Evolutionary conservation across 2,329 filamentous ascomycete genomes (phyloP), one percentile per base, ranked within the genome.

Genomic region (Fusarium bactridioides): DNA sequence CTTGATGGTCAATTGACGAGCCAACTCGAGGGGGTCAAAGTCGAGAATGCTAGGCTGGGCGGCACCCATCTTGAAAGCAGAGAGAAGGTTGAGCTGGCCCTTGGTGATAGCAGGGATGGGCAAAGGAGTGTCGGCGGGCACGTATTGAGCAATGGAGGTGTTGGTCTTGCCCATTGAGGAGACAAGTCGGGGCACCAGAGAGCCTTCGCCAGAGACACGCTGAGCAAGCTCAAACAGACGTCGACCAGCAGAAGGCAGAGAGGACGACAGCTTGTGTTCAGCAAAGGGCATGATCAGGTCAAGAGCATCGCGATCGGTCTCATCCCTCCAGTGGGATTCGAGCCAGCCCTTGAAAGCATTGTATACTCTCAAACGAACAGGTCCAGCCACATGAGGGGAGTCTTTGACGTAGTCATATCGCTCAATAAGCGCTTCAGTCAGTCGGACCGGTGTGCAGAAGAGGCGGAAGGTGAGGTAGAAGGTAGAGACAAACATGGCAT

Each of bases 271-370:
- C 72, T 92, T 92, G 51, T 88, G 87, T 73, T 92, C 89, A 5
- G 95, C 94, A 81, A 99, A 99, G 3, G 89, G 86, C 38, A 92
- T 86, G 70, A 99, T 97, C 54, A 93, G 84, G 2, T 88, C 85
- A 13, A 99, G 85, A 3, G 95, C 94, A 18, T 90, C 87, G 59
- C 89, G 89, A 79, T 99, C 96, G 16, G 91, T 90, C 66, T 94
- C 90, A 71, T 94, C 90, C 53, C 93, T 90, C 95, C 96, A 99
- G 82, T 99, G 94, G 11, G 93, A 96, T 83, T 98, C 96, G 25
- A 99, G 85, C 96, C 96, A 99, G 45, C 93, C 93, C 82, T 99
- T 99, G 86, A 99, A 94, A 63, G 94, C 92, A 79, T 99, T 98
- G 85, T 97, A 98, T 3, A 98, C 94, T 57, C 96, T 90, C 53